Percentiles rank a stretch among this genome's conserved stretches.
These are phyloP conservation scores for Scedosporium minutisporum DNA, from an alignment of 2,329 filamentous ascomycete genomes.

Conservation along the genomic window DNA sequence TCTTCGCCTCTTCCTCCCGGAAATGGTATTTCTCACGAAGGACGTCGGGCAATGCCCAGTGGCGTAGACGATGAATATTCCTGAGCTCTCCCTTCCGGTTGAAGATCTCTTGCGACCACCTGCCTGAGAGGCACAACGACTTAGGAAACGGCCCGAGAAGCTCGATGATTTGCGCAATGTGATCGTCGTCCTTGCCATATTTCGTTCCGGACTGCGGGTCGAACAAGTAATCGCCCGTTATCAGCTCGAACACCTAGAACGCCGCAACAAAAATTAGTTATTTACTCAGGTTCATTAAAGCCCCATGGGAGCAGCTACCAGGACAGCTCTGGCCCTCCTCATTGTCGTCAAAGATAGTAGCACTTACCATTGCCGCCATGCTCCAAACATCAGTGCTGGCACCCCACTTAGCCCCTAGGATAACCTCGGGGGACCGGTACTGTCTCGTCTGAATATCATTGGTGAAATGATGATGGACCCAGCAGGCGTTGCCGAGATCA, in stretches of 20 bases:
- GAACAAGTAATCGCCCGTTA: slow-evolving; percentile 96
- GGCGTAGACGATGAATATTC: slow-evolving; percentile 91
- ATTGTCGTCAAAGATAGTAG: neutral
- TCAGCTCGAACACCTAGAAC: slow-evolving; percentile 75
- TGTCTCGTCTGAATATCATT: slow-evolving; percentile 98
- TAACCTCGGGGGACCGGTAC: slow-evolving; percentile 94
- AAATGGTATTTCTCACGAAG: slow-evolving; percentile 97
- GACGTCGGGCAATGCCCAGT: slow-evolving; percentile 92
- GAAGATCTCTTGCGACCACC: slow-evolving; percentile 98
- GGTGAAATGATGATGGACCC: slow-evolving; percentile 98
- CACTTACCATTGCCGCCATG: slow-evolving; percentile 92
- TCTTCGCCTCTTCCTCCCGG: slow-evolving; percentile 67
- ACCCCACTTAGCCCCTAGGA: slow-evolving; percentile 93
- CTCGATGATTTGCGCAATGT: slow-evolving; percentile 98
- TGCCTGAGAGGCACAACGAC: slow-evolving; percentile 80
- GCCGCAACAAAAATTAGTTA: neutral
- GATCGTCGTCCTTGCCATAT: slow-evolving; percentile 98
- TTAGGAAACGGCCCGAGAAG: slow-evolving; percentile 89
- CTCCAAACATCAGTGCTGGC: slow-evolving; percentile 99
- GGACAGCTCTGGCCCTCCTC: too few relatives aligned
- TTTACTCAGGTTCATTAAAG: too few relatives aligned
- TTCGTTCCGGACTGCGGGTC: slow-evolving; percentile 97
- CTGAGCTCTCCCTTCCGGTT: slow-evolving; percentile 94
- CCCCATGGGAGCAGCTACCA: too few relatives aligned
- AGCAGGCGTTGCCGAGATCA: slow-evolving; percentile 95